Evolutionary conservation across 805 yeast genomes (phyloP).

Genomic region (Ogataea corticis): DNA sequence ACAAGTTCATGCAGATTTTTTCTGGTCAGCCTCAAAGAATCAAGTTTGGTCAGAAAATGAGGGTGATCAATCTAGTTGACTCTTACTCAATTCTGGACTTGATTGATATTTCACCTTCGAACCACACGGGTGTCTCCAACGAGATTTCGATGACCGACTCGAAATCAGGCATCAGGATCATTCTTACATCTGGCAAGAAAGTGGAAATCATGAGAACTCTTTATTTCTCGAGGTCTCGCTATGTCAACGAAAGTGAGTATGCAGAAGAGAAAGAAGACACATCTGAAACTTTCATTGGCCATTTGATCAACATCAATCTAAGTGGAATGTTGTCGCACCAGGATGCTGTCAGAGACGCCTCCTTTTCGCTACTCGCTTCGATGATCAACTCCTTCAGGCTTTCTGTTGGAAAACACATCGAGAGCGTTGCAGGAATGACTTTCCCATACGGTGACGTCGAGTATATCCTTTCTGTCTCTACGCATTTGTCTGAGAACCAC

Average conservation of each 20-base stretch:
- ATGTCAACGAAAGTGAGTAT: conserved; percentile 25
- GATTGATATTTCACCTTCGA: conserved; percentile 40
- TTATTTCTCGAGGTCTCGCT: conserved; percentile 62
- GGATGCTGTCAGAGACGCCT: conserved; percentile 59
- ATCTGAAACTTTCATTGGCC: conserved; percentile 44
- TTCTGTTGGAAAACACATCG: conserved; percentile 57
- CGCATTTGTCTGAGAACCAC: conserved; percentile 51
- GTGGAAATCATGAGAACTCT: conserved; percentile 70
- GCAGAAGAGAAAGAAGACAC: conserved; percentile 39
- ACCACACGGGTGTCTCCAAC: conserved; percentile 46
- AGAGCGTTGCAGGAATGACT: conserved; percentile 56
- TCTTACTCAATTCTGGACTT: conserved; percentile 44
- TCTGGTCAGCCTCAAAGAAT: conserved; percentile 44
- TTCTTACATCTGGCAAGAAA: conserved; percentile 50
- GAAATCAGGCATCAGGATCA: conserved; percentile 35
- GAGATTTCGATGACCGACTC: conserved; percentile 48
- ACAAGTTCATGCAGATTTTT: conserved; percentile 60
- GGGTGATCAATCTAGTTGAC: conserved; percentile 42
- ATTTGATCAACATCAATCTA: conserved; percentile 61
- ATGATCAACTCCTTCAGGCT: conserved; percentile 60
- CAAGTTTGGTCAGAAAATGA: conserved; percentile 38
- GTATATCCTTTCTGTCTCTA: conserved; percentile 58
- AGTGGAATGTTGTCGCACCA: conserved; percentile 66
- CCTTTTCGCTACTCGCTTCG: conserved; percentile 63
- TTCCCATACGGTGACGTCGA: conserved; percentile 69